Evolutionary conservation across 2,329 filamentous ascomycete species (phyloP).

Genomic region (Alternaria sp.): DNA sequence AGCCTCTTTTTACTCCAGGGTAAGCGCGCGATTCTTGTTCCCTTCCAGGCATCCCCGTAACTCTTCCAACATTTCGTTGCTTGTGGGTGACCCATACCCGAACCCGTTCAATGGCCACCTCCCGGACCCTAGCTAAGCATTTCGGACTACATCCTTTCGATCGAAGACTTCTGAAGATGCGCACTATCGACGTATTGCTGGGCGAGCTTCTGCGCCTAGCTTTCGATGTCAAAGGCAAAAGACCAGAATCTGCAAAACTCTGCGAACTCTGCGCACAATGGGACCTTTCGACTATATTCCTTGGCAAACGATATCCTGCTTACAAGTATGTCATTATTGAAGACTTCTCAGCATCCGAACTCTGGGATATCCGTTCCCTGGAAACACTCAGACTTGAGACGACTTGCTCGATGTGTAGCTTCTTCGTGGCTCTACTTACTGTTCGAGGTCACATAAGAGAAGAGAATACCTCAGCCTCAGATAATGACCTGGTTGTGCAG

Average conservation of each 20-base stretch:
- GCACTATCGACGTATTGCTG: neutral
- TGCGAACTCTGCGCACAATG: neutral
- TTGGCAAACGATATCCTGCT: neutral
- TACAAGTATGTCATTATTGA: too few species aligned
- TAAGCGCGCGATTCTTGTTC: too few species aligned
- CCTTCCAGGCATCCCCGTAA: too few species aligned
- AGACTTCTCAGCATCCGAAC: too few species aligned
- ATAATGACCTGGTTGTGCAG: neutral
- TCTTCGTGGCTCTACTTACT: neutral
- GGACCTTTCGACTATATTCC: neutral
- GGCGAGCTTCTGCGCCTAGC: neutral
- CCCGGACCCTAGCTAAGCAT: too few species aligned
- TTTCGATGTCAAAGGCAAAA: neutral
- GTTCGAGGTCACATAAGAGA: neutral
- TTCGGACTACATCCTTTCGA: too few species aligned
- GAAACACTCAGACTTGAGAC: neutral
- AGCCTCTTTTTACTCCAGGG: neutral
- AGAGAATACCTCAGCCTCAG: neutral
- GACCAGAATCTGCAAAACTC: neutral
- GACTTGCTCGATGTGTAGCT: neutral
- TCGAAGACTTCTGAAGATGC: too few species aligned
- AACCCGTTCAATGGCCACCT: too few species aligned
- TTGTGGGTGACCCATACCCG: too few species aligned
- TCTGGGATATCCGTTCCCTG: neutral
- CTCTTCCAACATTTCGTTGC: too few species aligned